Base-by-base conservation (phyloP, 176 grass and related monocot genomes). In the Aegilops longissima region DNA sequence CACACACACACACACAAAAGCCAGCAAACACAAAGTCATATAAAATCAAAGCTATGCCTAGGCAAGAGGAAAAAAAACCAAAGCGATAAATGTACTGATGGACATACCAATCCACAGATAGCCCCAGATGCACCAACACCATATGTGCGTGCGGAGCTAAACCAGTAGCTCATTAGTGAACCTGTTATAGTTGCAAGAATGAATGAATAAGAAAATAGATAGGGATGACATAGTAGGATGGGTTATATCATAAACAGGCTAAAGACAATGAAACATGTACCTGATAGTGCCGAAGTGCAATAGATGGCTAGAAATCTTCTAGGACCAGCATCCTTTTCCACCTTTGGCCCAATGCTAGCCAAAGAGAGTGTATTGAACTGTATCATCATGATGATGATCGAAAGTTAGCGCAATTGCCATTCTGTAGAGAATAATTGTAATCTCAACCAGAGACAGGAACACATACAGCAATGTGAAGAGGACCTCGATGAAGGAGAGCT, bases 281-380 rank as follows among this genome's bases (percentile, higher is more conserved):
- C 36, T 38, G 36, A 38, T 8, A 38, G 39, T 0, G 95, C 93
- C 1, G 93, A 98, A 81, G 86, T 77, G 82, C 87, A 89, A 86
- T 98, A 98, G 61, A 95, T 77, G 40, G 90, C 82, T 73, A 97
- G 85, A 76, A 93, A 95, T 80, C 89, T 88, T 77, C 54, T 88
- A 76, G 89, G 84, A 2, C 93, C 95, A 80, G 82, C 82, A 70
- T 89, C 73, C 76, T 88, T 18, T 82, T 98, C 95, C 17, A 98
- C 89, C 16, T 10, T 81, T 16, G 95, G 95, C 40, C 95, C 93
- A 65, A 93, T 89, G 9, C 91, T 93, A 82, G 92, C 93, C 54
- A 93, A 89, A 39, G 95, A 95, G 87, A 93, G 91, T 81, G 89
- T 90, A 73, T 97, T 97, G 70, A 88, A 86, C 95, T 95, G 82